phyloP scores from a whole-genome alignment of 2,329 filamentous ascomycete genomes.

The Neophaeococcomyces mojaviensis region DNA sequence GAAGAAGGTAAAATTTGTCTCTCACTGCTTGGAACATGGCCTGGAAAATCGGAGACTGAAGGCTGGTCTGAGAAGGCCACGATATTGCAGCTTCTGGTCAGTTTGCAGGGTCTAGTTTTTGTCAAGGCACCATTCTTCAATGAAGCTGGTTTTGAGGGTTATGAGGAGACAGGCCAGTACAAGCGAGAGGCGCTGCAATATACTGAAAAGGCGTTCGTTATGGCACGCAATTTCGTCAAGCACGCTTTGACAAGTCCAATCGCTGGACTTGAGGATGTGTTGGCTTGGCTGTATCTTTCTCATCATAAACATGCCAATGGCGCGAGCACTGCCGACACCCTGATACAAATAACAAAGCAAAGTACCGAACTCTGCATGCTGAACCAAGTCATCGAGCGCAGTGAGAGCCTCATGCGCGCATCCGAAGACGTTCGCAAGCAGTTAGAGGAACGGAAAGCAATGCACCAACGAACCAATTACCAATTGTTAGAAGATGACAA shows the following conservation, averaged over 20 bases:
- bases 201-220: slow-evolving; percentile 48
- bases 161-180: slow-evolving; percentile 40
- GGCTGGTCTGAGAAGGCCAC: slow-evolving; percentile 49
- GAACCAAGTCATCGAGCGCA: slow-evolving; percentile 23
- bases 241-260: slow-evolving; percentile 37
- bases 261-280: slow-evolving; percentile 43
- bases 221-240: slow-evolving; percentile 45
- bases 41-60: slow-evolving; percentile 45
- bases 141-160: slow-evolving; percentile 54
- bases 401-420: slow-evolving; percentile 25
- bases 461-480: slow-evolving; percentile 3
- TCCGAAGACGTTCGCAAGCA: slow-evolving; percentile 11
- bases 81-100: slow-evolving; percentile 51
- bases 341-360: neutral
- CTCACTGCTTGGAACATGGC: slow-evolving; percentile 54
- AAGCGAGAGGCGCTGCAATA: slow-evolving; percentile 43
- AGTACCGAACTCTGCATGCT: slow-evolving; percentile 21
- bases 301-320: neutral
- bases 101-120: slow-evolving; percentile 49
- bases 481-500: neutral
- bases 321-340: slow-evolving; percentile 9
- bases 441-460: slow-evolving; percentile 7
- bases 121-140: slow-evolving; percentile 57
- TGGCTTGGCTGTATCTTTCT: slow-evolving; percentile 45
- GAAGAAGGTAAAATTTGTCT: slow-evolving; percentile 57